Evolutionary conservation across 83 land plant genomes (phyloP), one percentile per base, ranked within the genome.

Genomic region (Larix sibirica): DNA sequence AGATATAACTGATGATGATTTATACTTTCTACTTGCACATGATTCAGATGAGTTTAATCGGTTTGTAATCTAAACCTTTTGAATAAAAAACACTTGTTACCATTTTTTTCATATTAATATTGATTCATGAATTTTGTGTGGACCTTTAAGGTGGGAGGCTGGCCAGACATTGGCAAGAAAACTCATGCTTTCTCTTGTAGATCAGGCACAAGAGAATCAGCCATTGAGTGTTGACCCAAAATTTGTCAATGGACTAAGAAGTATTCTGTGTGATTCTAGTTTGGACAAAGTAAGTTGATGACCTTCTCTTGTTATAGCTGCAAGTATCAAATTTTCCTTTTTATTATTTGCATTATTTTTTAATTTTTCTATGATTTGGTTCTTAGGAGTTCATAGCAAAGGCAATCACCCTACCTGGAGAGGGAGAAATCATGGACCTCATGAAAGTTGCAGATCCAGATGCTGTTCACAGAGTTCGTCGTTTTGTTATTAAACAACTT

Each of bases 361-460:
- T 80, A 33, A 56, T 8, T 47, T 59, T 62, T 50, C 23, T 38
- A 42, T 80, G 7, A 28, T 31, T 60, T 38, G 1, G 56, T 83
- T 36, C 77, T n/a, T 88, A 97, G 99, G 99, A 97, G 87, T 97
- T 97, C 75, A 86, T 95, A 80, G 90, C 99, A 60, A 95, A 92
- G 85, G 98, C 98, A 79, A 86, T 97, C 40, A 91, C 95, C 42
- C 82, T 95, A 56, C 98, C 99, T 31, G 94, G 96, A 77, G 98
- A 92, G 79, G 94, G 96, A 62, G 98, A 97, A 83, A 84, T 97
- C 23, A 94, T 96, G 93, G 99, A 97, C 87, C 83, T 95, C 84
- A 94, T 97, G 99, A 84, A 83, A 31, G 92, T 97, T 81, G 99
- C 99, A 63, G 98, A 97, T 86, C 99, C 99, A 13, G 99, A 97